phyloP scores from a whole-genome alignment of 257 asterid genomes.

The Nicotiana knightiana region DNA sequence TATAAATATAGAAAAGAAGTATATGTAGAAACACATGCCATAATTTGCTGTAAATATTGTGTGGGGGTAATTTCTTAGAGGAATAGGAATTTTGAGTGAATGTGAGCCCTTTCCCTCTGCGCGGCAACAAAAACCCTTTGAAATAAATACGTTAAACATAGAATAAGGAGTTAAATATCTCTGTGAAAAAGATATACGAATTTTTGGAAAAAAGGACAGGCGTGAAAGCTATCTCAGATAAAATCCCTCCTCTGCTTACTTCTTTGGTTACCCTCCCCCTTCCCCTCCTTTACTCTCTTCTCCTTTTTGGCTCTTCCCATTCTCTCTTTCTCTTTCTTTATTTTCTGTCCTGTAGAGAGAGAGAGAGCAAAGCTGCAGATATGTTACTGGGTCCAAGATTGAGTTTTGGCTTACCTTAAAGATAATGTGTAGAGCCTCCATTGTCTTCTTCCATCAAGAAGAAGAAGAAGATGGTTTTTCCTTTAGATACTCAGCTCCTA shows the following conservation, averaged over 20 bases:
- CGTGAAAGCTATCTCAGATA: slow-evolving; percentile 70
- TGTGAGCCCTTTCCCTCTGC: neutral
- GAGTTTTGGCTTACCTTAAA: slow-evolving; percentile 30
- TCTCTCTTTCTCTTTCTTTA: neutral
- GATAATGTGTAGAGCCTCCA: slow-evolving; percentile 63
- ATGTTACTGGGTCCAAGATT: slow-evolving; percentile 54
- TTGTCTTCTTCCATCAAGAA: slow-evolving; percentile 65
- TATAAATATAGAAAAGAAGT: too few relatives aligned
- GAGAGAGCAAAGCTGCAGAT: slow-evolving; percentile 25
- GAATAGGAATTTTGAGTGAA: neutral
- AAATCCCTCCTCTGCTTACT: slow-evolving; percentile 45
- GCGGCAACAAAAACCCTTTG: slow-evolving; percentile 25
- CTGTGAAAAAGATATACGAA: neutral
- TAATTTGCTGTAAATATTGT: too few relatives aligned
- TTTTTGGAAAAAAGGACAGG: slow-evolving; percentile 45
- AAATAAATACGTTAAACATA: neutral
- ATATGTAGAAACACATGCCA: too few relatives aligned
- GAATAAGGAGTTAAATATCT: neutral
- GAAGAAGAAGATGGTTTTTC: slow-evolving; percentile 43
- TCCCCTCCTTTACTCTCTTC: neutral
- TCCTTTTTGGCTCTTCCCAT: neutral
- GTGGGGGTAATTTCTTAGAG: too few relatives aligned
- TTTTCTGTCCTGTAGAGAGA: neutral
- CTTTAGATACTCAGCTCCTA: slow-evolving; percentile 39
- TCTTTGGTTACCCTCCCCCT: slow-evolving; percentile 18